Conservation (phyloP, 371 early-diverging fungal genomes). For the Mucor sp. region DNA sequence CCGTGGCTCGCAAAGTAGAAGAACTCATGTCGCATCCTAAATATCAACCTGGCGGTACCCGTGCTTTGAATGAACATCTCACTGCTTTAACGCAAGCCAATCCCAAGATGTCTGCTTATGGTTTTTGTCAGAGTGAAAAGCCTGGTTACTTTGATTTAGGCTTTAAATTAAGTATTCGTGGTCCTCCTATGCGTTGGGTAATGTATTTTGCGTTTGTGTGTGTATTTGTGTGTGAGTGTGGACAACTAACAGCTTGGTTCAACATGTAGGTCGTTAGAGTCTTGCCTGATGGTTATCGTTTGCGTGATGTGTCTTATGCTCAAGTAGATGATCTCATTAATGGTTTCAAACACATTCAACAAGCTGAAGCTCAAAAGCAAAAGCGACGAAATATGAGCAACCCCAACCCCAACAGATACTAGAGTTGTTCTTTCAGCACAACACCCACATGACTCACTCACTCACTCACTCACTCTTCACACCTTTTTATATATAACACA, state of each 20-base stretch:
- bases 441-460: too few species aligned
- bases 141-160: slow-evolving; percentile 59
- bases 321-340: slow-evolving; percentile 63
- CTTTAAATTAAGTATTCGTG: slow-evolving; percentile 45
- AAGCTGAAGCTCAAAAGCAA: slow-evolving; percentile 14
- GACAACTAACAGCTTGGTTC: too few species aligned
- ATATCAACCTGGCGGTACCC: slow-evolving; percentile 49
- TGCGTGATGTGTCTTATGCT: slow-evolving; percentile 60
- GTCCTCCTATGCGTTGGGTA: slow-evolving; percentile 46
- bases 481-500: too few species aligned
- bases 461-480: too few species aligned
- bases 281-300: slow-evolving; percentile 62
- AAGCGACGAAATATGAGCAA: slow-evolving; percentile 9
- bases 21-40: slow-evolving; percentile 67
- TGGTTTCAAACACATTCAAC: slow-evolving; percentile 60
- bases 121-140: slow-evolving; percentile 53
- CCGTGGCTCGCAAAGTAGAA: slow-evolving; percentile 71
- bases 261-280: slow-evolving; percentile 56
- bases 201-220: too few species aligned
- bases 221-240: neutral
- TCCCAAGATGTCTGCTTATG: slow-evolving; percentile 60
- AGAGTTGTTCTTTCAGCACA: neutral
- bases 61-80: slow-evolving; percentile 44
- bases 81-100: slow-evolving; percentile 43
- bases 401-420: neutral